These are phyloP conservation scores for Sugiyamaella floridensis DNA, from an alignment of 805 yeast species.

Conservation along the genomic window DNA sequence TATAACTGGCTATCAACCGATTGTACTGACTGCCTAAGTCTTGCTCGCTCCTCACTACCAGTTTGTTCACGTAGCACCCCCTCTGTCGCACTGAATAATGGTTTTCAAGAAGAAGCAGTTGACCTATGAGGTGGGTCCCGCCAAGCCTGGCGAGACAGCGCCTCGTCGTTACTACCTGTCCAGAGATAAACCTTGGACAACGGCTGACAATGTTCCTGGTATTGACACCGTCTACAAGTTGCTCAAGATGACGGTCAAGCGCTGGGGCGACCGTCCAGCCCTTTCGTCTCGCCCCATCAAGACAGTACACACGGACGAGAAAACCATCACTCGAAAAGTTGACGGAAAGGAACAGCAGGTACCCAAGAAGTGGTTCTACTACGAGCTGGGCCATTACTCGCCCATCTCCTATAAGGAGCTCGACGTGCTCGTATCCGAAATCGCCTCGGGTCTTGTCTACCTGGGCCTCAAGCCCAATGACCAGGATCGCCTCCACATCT, in stretches of 20 bases:
- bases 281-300: slow-evolving; percentile 75
- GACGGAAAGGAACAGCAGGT: slow-evolving; percentile 68
- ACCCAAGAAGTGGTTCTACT: slow-evolving; percentile 83
- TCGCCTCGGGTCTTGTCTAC: slow-evolving; percentile 70
- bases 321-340: slow-evolving; percentile 62
- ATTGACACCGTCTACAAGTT: slow-evolving; percentile 67
- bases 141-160: slow-evolving; percentile 31
- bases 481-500: slow-evolving; percentile 65
- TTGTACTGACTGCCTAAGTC: no score
- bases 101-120: slow-evolving; percentile 10
- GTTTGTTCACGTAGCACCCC: no score
- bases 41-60: no score
- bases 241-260: slow-evolving; percentile 52
- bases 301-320: slow-evolving; percentile 70
- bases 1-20: no score
- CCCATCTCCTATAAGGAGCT: slow-evolving; percentile 59
- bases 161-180: slow-evolving; percentile 30
- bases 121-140: slow-evolving; percentile 30
- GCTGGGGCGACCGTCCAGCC: slow-evolving; percentile 46
- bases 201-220: slow-evolving; percentile 54
- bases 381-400: slow-evolving; percentile 68
- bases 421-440: slow-evolving; percentile 39
- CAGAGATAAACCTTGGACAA: slow-evolving; percentile 37
- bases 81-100: no score
- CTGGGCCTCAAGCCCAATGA: slow-evolving; percentile 62